Conservation (phyloP, 306 rosid genomes). For the Biancaea sappan region DNA sequence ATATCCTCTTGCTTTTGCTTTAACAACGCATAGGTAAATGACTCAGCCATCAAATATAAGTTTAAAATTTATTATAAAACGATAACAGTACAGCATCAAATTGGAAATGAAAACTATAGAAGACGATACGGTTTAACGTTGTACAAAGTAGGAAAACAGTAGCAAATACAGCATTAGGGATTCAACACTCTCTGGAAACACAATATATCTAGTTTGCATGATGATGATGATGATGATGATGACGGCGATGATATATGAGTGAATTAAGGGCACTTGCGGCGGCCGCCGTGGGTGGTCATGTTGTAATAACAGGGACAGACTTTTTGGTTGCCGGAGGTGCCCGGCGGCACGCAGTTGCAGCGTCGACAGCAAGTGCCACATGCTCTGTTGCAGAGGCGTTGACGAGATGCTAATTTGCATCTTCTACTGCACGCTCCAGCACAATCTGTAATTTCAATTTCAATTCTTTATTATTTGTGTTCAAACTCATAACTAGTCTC, state of each 20-base stretch:
- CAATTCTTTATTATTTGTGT: too few species aligned
- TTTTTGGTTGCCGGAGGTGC: conserved; percentile 70
- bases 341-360: conserved; percentile 69
- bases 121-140: too few species aligned
- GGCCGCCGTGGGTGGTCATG: conserved; percentile 66
- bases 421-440: conserved; percentile 54
- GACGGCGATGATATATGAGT: too few species aligned
- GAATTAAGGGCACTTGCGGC: conserved; percentile 67
- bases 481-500: background rate
- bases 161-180: background rate
- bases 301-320: conserved; percentile 68
- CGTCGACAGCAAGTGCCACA: conserved; percentile 74
- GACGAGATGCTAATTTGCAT: conserved; percentile 67
- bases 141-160: too few species aligned
- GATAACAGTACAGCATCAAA: too few species aligned
- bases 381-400: conserved; percentile 50
- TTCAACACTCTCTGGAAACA: conserved; percentile 18
- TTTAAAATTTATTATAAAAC: too few species aligned
- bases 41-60: too few species aligned
- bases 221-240: too few species aligned
- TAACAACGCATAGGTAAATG: too few species aligned
- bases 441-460: conserved; percentile 34
- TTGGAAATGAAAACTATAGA: background rate
- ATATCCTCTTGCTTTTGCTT: too few species aligned
- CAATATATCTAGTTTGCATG: background rate